Conservation (phyloP, 768 basidiomycete genomes). For the Psilocybe cubensis region DNA sequence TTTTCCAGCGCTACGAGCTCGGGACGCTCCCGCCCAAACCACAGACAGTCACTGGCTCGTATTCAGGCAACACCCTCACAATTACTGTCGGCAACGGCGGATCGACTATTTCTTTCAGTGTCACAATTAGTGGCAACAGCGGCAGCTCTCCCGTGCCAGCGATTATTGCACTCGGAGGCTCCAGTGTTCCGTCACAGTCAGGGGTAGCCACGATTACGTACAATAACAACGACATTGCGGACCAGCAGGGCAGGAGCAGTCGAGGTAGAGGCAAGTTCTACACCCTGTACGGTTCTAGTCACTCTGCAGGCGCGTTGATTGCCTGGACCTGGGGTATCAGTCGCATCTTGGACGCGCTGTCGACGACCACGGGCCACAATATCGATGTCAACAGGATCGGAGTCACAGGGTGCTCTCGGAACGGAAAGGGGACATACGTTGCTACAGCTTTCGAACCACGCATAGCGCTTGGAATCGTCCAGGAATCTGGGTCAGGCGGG, state of each 20-base stretch:
- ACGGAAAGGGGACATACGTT: constrained; percentile 64
- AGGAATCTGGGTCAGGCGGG: constrained; percentile 66
- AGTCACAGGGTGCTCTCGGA: constrained; percentile 62
- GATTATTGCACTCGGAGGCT: constrained; percentile 53
- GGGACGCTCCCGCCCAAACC: constrained; percentile 55
- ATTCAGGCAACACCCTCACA: constrained; percentile 47
- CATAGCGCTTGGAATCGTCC: constrained; percentile 62
- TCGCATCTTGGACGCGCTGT: constrained; percentile 63
- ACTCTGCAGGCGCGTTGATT: constrained; percentile 57
- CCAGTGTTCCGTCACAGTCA: constrained; percentile 41
- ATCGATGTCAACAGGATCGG: constrained; percentile 54
- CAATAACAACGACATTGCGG: constrained; percentile 57
- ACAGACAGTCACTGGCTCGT: constrained; percentile 44
- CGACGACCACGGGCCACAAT: constrained; percentile 42
- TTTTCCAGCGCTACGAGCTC: constrained; percentile 56
- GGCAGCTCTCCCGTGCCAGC: constrained; percentile 56
- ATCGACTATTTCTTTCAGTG: constrained; percentile 52
- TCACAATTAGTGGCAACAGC: constrained; percentile 45
- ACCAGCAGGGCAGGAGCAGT: constrained; percentile 46
- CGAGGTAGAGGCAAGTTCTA: constrained; percentile 63
- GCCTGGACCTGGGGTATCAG: constrained; percentile 68
- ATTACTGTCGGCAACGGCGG: constrained; percentile 51
- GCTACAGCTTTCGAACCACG: constrained; percentile 63
- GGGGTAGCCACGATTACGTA: constrained; percentile 53
- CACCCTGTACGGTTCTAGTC: constrained; percentile 50